A percentile compares a stretch with the other conserved stretches of the same genome.
phyloP scores from a whole-genome alignment of 768 basidiomycete species.

The Mrakia hoshinonis region DNA sequence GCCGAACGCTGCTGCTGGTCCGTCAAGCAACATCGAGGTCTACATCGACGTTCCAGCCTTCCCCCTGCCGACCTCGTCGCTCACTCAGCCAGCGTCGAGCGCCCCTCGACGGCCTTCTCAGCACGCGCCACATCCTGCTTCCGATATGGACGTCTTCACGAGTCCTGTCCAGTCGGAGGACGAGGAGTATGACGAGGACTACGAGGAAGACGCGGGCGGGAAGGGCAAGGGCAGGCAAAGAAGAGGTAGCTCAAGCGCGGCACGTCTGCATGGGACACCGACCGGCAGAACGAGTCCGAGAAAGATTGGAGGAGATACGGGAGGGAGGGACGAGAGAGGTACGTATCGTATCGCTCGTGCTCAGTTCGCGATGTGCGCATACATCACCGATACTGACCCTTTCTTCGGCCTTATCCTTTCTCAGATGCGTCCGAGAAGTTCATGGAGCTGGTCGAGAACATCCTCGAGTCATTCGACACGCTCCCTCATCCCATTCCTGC shows the following conservation, averaged over 20 bases:
- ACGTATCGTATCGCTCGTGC: background rate
- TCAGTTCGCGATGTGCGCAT: background rate
- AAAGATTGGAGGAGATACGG: constrained; percentile 3
- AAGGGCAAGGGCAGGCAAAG: constrained; percentile 6
- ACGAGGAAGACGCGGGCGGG: background rate
- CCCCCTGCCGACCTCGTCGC: background rate
- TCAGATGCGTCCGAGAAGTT: constrained; percentile 47
- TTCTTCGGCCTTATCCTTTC: background rate
- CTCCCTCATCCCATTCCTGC: constrained; percentile 59
- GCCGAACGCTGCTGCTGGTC: background rate
- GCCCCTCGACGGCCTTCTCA: background rate
- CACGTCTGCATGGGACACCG: background rate
- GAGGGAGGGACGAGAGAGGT: constrained; percentile 10
- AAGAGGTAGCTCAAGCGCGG: background rate
- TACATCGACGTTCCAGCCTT: background rate
- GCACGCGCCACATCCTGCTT: background rate
- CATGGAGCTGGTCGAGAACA: constrained; percentile 64
- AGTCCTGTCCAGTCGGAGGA: background rate
- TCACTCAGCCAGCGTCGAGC: background rate
- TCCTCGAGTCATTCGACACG: constrained; percentile 72
- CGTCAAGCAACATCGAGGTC: background rate
- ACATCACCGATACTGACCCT: background rate
- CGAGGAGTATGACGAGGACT: background rate
- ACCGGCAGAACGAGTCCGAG: background rate
- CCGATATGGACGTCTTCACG: background rate